A percentile compares a stretch with the other conserved stretches of the same genome.
Conservation (phyloP, 2,329 filamentous ascomycete species). For the Verticillium nubilum region DNA sequence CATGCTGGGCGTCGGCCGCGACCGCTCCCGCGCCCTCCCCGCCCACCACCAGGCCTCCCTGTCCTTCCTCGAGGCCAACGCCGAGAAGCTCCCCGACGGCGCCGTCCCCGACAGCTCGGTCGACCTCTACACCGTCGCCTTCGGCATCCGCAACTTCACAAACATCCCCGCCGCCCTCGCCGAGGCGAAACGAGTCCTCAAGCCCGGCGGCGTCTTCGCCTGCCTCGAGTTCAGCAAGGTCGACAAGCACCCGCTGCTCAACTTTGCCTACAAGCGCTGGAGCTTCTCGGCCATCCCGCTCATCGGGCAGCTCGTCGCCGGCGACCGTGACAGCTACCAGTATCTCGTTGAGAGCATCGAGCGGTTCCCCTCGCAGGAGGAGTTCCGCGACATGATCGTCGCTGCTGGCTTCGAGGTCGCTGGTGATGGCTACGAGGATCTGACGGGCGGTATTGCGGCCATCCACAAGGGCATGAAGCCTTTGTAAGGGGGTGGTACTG, state of each 20-base stretch:
- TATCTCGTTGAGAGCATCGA: constrained; percentile 99
- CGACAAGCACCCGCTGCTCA: constrained; percentile 70
- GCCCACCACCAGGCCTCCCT: constrained; percentile 52
- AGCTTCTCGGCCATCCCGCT: constrained; percentile 91
- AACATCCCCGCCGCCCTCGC: constrained; percentile 77
- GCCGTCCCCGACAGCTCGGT: constrained; percentile 64
- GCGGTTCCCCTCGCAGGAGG: constrained; percentile 77
- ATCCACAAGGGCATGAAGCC: constrained; percentile 97
- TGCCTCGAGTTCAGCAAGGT: constrained; percentile 91
- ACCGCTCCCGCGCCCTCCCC: constrained; percentile 60
- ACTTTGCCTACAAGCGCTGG: constrained; percentile 90
- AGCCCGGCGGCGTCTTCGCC: constrained; percentile 92
- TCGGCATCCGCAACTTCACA: constrained; percentile 96
- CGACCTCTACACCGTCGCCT: constrained; percentile 95
- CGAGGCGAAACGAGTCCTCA: constrained; percentile 83
- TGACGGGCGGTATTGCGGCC: constrained; percentile 88
- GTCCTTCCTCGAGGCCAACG: constrained; percentile 84
- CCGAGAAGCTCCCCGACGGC: constrained; percentile 60
- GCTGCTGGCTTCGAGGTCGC: constrained; percentile 82
- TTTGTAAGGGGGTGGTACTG: constrained; percentile 20
- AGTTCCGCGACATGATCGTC: constrained; percentile 78
- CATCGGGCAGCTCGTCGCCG: constrained; percentile 91
- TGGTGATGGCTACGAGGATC: constrained; percentile 78
- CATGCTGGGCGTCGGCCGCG: constrained; percentile 85
- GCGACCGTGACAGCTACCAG: constrained; percentile 93